Percentiles rank a stretch among this genome's conserved stretches.
These are phyloP conservation scores for Pulveroboletus ravenelii DNA, from an alignment of 768 basidiomycete species.

Conservation along the genomic window DNA sequence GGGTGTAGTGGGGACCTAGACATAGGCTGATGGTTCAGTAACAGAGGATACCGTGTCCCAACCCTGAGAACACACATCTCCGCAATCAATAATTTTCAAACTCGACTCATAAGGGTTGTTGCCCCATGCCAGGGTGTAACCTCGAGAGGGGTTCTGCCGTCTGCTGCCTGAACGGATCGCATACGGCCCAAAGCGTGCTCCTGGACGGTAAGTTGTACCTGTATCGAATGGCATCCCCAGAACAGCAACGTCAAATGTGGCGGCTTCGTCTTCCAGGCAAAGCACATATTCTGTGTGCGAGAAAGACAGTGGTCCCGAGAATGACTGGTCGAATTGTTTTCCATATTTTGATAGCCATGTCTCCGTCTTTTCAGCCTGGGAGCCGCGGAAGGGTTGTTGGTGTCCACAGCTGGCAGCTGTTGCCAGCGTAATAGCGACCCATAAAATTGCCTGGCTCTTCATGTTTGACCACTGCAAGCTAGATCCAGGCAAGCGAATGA, in stretches of 20 bases:
- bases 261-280: conserved; percentile 21
- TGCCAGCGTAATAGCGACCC: not conserved
- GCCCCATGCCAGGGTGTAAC: conserved; percentile 71
- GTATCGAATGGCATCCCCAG: conserved; percentile 82
- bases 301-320: conserved; percentile 79
- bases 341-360: conserved; percentile 75
- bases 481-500: not conserved
- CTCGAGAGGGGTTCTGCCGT: conserved; percentile 53
- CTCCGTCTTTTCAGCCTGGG: conserved; percentile 15
- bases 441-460: conserved; percentile 5
- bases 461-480: conserved; percentile 5
- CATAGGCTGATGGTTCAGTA: not conserved
- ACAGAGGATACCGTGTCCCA: not conserved
- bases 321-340: conserved; percentile 64
- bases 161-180: conserved; percentile 80
- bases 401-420: not conserved
- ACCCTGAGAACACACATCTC: conserved; percentile 49
- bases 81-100: conserved; percentile 71
- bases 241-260: conserved; percentile 55
- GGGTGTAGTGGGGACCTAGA: conserved; percentile 67
- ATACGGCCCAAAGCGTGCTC: conserved; percentile 84
- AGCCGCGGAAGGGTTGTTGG: conserved; percentile 14
- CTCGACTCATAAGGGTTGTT: conserved; percentile 59
- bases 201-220: conserved; percentile 47
- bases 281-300: conserved; percentile 67